These are phyloP conservation scores for Brassica nigra DNA, from an alignment of 345 rosid species.

Conservation along the genomic window DNA sequence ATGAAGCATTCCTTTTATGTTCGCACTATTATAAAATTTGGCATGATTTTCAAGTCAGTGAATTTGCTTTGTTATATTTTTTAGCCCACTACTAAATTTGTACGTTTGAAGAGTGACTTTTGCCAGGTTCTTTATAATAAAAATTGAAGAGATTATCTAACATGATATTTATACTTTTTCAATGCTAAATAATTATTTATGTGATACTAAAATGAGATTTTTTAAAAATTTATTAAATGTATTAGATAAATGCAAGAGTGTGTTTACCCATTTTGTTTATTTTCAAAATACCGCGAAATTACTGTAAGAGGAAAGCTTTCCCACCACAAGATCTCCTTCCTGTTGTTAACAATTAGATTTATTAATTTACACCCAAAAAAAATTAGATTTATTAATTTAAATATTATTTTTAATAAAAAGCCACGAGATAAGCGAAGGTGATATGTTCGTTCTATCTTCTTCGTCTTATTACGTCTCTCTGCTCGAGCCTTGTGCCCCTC, in stretches of 20 bases:
- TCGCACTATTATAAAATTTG: too few relatives aligned
- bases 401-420: slow-evolving; percentile 3
- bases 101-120: too few relatives aligned
- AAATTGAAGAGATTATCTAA: background rate
- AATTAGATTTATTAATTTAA: background rate
- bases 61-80: too few relatives aligned
- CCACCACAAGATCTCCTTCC: background rate
- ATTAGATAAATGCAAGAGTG: background rate
- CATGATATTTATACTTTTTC: background rate
- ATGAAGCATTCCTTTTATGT: too few relatives aligned
- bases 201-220: background rate
- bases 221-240: background rate
- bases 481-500: slow-evolving; percentile 33
- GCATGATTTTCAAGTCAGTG: too few relatives aligned
- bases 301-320: background rate
- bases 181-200: background rate
- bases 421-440: slow-evolving; percentile 23
- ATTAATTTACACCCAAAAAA: too few relatives aligned
- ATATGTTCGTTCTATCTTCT: slow-evolving; percentile 32
- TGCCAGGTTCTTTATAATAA: too few relatives aligned
- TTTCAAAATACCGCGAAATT: background rate
- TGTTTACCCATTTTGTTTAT: background rate
- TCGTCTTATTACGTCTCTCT: slow-evolving; percentile 33
- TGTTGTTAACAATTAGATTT: background rate
- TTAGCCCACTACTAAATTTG: too few relatives aligned